These are phyloP conservation scores for Penicillium sp. DNA, from an alignment of 2,329 filamentous ascomycete species.

Conservation along the genomic window DNA sequence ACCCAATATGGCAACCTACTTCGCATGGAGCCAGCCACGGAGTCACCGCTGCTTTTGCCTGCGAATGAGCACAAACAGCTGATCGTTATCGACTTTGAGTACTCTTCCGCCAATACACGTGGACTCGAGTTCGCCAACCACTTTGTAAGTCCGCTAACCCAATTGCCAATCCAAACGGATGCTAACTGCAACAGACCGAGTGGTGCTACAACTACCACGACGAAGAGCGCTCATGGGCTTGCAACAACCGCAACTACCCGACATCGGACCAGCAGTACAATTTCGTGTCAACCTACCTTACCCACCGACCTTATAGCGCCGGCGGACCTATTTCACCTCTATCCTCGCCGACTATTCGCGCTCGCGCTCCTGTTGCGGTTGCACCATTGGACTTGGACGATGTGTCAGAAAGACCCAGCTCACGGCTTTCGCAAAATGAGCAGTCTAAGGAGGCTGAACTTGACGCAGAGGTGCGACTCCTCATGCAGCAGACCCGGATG, in stretches of 20 bases:
- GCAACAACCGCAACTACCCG: slow-evolving; percentile 71
- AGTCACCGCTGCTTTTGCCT: slow-evolving; percentile 83
- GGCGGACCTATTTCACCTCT: slow-evolving; percentile 27
- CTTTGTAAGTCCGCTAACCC: slow-evolving; percentile 59
- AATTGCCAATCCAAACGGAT: not conserved
- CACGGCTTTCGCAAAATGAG: slow-evolving; percentile 59
- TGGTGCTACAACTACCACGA: slow-evolving; percentile 99
- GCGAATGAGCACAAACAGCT: slow-evolving; percentile 95
- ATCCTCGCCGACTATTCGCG: slow-evolving; percentile 49
- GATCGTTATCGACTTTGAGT: slow-evolving; percentile 97
- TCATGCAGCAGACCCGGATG: slow-evolving; percentile 75
- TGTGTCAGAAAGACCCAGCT: slow-evolving; percentile 53
- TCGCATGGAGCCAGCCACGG: slow-evolving; percentile 65
- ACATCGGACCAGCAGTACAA: slow-evolving; percentile 75
- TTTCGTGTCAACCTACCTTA: slow-evolving; percentile 83
- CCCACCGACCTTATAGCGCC: slow-evolving; percentile 65
- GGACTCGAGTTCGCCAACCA: slow-evolving; percentile 96
- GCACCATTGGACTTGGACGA: slow-evolving; percentile 78
- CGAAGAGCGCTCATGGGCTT: slow-evolving; percentile 61
- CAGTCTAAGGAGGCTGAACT: slow-evolving; percentile 61
- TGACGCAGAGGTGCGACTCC: slow-evolving; percentile 66
- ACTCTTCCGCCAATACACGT: slow-evolving; percentile 81
- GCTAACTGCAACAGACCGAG: slow-evolving; percentile 60
- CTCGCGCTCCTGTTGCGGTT: slow-evolving; percentile 53
- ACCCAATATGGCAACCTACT: slow-evolving; percentile 99